phyloP scores from a whole-genome alignment of 1,284 basidiomycete genomes.

The Melampsora occidentalis region DNA sequence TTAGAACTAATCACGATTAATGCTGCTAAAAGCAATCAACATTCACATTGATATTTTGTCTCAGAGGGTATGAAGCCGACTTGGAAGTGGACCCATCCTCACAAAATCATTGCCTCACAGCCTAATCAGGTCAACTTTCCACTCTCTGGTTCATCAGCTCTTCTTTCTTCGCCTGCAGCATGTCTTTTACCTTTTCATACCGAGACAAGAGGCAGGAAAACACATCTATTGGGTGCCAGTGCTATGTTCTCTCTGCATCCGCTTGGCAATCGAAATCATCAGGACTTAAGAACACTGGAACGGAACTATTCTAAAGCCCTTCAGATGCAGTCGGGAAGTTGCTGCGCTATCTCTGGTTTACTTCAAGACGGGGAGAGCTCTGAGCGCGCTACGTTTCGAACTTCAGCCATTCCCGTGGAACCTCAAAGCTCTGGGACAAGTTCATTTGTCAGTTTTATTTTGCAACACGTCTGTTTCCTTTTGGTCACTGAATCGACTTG shows the following conservation, averaged over 20 bases:
- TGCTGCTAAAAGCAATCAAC: not conserved
- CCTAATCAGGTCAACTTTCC: not conserved
- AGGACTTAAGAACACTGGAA: not conserved
- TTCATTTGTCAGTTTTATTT: not conserved
- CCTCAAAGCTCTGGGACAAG: not conserved
- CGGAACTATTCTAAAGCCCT: constrained; percentile 1
- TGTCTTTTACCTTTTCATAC: not conserved
- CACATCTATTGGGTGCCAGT: not conserved
- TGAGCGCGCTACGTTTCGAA: not conserved
- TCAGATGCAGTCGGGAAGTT: not conserved
- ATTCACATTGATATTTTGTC: not conserved
- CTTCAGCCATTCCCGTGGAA: not conserved
- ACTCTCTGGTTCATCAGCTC: not conserved
- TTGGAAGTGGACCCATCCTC: constrained; percentile 7
- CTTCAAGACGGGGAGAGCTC: not conserved
- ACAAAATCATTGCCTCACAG: not conserved
- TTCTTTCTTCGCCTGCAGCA: not conserved
- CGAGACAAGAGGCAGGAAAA: not conserved
- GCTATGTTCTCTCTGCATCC: not conserved
- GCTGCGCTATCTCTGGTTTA: not conserved
- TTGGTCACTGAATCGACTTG: not conserved
- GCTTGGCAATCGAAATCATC: not conserved
- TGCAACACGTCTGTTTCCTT: not conserved
- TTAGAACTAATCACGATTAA: not conserved
- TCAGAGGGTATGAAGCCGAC: not conserved